Conservation (phyloP, 495 filamentous ascomycete genomes). For the Penicillium arizonense region DNA sequence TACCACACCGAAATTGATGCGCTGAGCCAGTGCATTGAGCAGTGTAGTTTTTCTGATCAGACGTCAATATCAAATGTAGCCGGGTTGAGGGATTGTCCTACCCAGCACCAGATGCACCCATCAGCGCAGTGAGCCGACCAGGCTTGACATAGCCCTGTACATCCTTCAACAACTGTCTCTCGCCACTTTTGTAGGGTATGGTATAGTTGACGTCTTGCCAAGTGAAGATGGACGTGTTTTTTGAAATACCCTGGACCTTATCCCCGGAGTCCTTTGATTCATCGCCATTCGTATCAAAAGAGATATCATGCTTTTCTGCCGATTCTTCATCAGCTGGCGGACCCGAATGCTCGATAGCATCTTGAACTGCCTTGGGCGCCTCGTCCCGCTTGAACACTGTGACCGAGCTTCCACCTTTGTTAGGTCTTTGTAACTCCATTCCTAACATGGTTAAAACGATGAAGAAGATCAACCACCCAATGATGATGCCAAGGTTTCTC, state of each 20-base stretch:
- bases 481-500: slow-evolving; percentile 61
- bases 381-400: slow-evolving; percentile 67
- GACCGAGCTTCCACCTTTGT: slow-evolving; percentile 67
- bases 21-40: slow-evolving; percentile 53
- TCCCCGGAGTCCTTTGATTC: slow-evolving; percentile 22
- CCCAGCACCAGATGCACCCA: slow-evolving; percentile 67
- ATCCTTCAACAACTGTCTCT: slow-evolving; percentile 57
- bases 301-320: slow-evolving; percentile 23
- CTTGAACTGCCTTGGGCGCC: slow-evolving; percentile 51
- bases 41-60: slow-evolving; percentile 52
- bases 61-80: neutral
- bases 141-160: slow-evolving; percentile 71
- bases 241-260: slow-evolving; percentile 46
- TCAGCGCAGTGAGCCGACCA: slow-evolving; percentile 68
- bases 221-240: slow-evolving; percentile 67
- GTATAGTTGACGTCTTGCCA: slow-evolving; percentile 78
- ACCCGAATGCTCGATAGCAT: slow-evolving; percentile 34
- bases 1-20: slow-evolving; percentile 53
- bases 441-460: slow-evolving; percentile 57
- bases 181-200: slow-evolving; percentile 60
- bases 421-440: slow-evolving; percentile 68
- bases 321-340: slow-evolving; percentile 49
- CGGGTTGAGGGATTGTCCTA: slow-evolving; percentile 8
- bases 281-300: slow-evolving; percentile 21
- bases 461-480: slow-evolving; percentile 56